Base-by-base conservation (phyloP, 768 basidiomycete species). In the Amyloporia xantha region DNA sequence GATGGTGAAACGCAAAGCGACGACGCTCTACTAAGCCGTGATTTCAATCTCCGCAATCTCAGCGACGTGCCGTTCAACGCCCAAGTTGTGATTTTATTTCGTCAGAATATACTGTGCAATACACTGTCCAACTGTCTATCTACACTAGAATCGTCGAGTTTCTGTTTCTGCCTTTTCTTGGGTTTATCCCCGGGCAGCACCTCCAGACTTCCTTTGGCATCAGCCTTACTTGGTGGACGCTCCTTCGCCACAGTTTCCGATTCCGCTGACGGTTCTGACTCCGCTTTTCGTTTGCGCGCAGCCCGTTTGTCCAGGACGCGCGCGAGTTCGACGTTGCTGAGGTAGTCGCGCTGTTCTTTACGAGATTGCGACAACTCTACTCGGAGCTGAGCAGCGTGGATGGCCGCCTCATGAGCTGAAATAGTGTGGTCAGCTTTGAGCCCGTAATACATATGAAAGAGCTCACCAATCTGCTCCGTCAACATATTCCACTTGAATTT, bases 401-500 rank as follows among this genome's bases (percentile, higher is more conserved):
- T 72, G 15, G 92, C 93, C 7, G 90, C 82, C 68, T 97, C 96
- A 58, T 98, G 89, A 24, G 94, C 96, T 98, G 55, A 28, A 45
- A 27, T 21, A 21, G 41, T 27, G 19, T 19, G 38, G 19, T 9
- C 33, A 35, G n/a, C 33, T 9, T n/a, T 35, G 33, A 44, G 13
- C 41, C 28, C 33, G n/a, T 35, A 35, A 35, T 35, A 35, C 9
- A 35, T n/a, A 9, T 10, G n/a, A 10, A n/a, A 10, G 39, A 33
- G 76, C 93, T 65, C 62, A 95, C 95, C 92, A 58, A 99, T 85
- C 76, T 97, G 95, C 67, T 98, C 96, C 5, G 91, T 94, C 50
- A 99, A 72, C 95, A 96, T 96, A 67, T 87, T 83, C 96, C 96
- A 99, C 60, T 94, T 96, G 75, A 98, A 99, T 60, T 82, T 87